phyloP scores from a whole-genome alignment of 2,329 filamentous ascomycete genomes.

The Podosphaera xanthii region DNA sequence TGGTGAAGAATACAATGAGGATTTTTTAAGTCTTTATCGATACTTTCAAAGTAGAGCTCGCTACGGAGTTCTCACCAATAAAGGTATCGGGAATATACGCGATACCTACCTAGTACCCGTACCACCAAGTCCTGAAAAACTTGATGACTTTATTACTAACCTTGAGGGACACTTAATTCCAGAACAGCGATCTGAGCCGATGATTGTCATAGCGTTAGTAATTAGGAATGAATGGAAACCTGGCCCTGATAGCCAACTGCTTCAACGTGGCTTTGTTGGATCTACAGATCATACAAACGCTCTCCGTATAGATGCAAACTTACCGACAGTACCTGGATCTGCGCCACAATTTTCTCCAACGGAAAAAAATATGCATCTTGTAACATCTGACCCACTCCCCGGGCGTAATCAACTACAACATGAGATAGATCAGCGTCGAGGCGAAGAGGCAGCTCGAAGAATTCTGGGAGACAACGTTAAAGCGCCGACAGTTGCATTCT shows the following conservation, averaged over 20 bases:
- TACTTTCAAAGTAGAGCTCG: constrained; percentile 68
- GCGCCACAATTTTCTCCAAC: constrained; percentile 29
- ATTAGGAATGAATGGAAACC: constrained; percentile 36
- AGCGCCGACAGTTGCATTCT: constrained; percentile 42
- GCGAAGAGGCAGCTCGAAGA: constrained; percentile 33
- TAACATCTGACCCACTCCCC: not conserved
- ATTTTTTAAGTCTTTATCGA: constrained; percentile 58
- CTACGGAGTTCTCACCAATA: constrained; percentile 72
- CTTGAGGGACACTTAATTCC: constrained; percentile 69
- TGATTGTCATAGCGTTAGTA: constrained; percentile 68
- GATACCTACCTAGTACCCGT: constrained; percentile 86
- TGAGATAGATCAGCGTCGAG: constrained; percentile 25
- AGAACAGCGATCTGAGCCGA: constrained; percentile 43
- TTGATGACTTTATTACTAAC: constrained; percentile 74
- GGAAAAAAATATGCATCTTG: constrained; percentile 13
- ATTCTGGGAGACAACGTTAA: constrained; percentile 38
- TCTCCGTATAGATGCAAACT: constrained; percentile 18
- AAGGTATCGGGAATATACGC: constrained; percentile 50
- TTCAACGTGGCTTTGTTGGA: constrained; percentile 8
- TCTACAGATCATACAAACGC: constrained; percentile 15
- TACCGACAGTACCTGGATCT: constrained; percentile 26
- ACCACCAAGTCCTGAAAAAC: constrained; percentile 41
- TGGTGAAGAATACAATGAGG: constrained; percentile 32
- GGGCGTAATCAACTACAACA: constrained; percentile 15
- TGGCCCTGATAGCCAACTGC: not conserved